Conservation (phyloP, 1,284 basidiomycete species). For the Schizopora paradoxa region DNA sequence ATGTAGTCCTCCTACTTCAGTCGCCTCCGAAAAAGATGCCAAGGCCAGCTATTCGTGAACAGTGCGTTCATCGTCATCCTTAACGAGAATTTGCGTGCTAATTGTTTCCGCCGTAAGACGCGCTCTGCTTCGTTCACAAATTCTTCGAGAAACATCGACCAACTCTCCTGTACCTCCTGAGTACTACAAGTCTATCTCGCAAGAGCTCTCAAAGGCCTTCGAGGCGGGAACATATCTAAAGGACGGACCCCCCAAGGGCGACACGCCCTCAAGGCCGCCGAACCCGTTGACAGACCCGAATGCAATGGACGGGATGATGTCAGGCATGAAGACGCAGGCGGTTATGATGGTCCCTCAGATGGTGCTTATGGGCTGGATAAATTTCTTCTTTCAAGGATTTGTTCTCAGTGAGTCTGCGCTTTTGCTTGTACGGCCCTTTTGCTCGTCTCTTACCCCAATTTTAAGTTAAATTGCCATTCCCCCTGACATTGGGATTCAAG, state of each 20-base stretch:
- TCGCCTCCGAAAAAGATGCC: slow-evolving; percentile 79
- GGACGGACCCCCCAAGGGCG: slow-evolving; percentile 61
- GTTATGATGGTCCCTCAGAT: slow-evolving; percentile 98
- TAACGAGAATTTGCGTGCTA: background rate
- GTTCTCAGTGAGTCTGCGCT: slow-evolving; percentile 78
- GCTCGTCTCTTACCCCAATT: slow-evolving; percentile 11
- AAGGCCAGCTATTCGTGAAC: slow-evolving; percentile 82
- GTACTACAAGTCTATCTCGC: slow-evolving; percentile 73
- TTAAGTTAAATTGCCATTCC: slow-evolving; percentile 95
- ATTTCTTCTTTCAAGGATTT: slow-evolving; percentile 98
- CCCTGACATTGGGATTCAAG: slow-evolving; percentile 95
- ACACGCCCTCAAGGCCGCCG: slow-evolving; percentile 49
- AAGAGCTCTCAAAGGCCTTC: slow-evolving; percentile 66
- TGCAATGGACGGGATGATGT: slow-evolving; percentile 98
- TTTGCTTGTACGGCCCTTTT: slow-evolving; percentile 1
- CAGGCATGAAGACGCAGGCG: slow-evolving; percentile 98
- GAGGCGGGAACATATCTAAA: slow-evolving; percentile 79
- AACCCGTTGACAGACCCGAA: slow-evolving; percentile 83
- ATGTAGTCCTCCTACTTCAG: slow-evolving; percentile 85
- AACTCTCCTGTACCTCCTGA: slow-evolving; percentile 75
- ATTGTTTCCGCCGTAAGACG: slow-evolving; percentile 47
- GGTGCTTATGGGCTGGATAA: slow-evolving; percentile 99
- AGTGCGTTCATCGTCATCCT: slow-evolving; percentile 54
- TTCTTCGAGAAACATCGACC: slow-evolving; percentile 76
- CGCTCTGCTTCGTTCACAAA: slow-evolving; percentile 75